These are phyloP conservation scores for Diddensiella santjacobensis DNA, from an alignment of 805 yeast species.

Conservation along the genomic window DNA sequence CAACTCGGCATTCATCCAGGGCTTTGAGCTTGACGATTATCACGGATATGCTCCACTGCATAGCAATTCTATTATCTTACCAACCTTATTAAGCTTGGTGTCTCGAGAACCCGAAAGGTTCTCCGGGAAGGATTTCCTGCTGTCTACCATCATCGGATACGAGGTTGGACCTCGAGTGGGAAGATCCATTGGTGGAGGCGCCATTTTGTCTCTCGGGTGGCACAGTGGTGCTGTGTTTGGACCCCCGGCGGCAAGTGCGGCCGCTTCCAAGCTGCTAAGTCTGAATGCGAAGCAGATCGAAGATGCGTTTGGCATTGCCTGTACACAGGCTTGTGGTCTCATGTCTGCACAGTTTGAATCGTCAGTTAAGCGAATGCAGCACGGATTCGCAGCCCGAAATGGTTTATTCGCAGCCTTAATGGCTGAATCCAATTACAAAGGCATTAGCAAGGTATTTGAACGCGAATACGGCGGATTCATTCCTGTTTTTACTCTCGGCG, in stretches of 20 bases:
- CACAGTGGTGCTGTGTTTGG: slow-evolving; percentile 17
- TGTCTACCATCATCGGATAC: slow-evolving; percentile 9
- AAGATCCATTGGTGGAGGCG: slow-evolving; percentile 8
- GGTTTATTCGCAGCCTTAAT: slow-evolving; percentile 14
- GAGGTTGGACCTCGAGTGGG: slow-evolving; percentile 17
- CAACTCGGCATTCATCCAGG: slow-evolving; percentile 7
- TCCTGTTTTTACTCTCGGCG: slow-evolving; percentile 7
- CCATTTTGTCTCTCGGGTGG: slow-evolving; percentile 13
- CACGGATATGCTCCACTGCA: slow-evolving; percentile 15
- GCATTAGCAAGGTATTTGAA: slow-evolving; percentile 12
- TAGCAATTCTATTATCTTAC: slow-evolving; percentile 13
- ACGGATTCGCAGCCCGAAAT: slow-evolving; percentile 16
- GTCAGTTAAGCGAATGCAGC: slow-evolving; percentile 18
- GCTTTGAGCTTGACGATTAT: slow-evolving; percentile 17
- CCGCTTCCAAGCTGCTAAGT: slow-evolving; percentile 7
- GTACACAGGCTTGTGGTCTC: slow-evolving; percentile 16
- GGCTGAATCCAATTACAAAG: slow-evolving; percentile 13
- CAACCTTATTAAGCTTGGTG: slow-evolving; percentile 6
- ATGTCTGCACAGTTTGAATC: slow-evolving; percentile 18
- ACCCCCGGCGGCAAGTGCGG: slow-evolving; percentile 11
- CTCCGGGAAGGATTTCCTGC: slow-evolving; percentile 10
- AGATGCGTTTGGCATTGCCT: slow-evolving; percentile 18
- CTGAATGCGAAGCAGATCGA: slow-evolving; percentile 7
- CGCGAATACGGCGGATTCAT: slow-evolving; percentile 13
- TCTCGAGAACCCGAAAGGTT: neutral